Conservation (phyloP, 78 protist species). For the Tieghemostelium lacteum region DNA sequence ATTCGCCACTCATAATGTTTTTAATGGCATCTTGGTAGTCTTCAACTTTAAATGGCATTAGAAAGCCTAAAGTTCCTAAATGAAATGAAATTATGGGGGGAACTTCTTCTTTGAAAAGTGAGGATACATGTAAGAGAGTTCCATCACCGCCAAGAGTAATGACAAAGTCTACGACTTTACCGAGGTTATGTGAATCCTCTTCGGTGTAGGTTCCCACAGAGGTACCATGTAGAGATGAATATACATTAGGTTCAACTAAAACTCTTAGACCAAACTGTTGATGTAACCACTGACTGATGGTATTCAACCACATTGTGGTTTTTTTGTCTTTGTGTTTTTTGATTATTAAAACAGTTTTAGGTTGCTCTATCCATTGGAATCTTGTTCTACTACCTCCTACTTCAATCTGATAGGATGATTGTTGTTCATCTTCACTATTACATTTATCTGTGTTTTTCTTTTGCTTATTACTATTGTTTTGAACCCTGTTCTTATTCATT, state of each 20-base stretch:
- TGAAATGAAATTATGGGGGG: slow-evolving; percentile 92
- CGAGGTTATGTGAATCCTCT: slow-evolving; percentile 44
- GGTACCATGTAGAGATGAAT: not conserved
- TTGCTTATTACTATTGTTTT: not conserved
- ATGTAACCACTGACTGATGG: slow-evolving; percentile 31
- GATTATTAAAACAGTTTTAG: slow-evolving; percentile 47
- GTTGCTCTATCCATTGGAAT: slow-evolving; percentile 39
- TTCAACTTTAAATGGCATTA: slow-evolving; percentile 87
- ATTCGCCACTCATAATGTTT: slow-evolving; percentile 58
- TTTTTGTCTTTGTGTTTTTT: slow-evolving; percentile 66
- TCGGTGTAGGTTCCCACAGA: slow-evolving; percentile 38
- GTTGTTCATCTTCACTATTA: not conserved
- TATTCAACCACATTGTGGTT: slow-evolving; percentile 43
- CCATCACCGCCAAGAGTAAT: slow-evolving; percentile 96
- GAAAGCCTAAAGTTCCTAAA: slow-evolving; percentile 92
- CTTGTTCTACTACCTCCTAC: slow-evolving; percentile 53
- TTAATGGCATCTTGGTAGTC: slow-evolving; percentile 42
- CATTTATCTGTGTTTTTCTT: not conserved
- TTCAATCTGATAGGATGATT: too few relatives aligned
- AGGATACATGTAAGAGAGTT: slow-evolving; percentile 88
- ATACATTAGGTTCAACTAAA: slow-evolving; percentile 59
- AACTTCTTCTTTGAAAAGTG: slow-evolving; percentile 79
- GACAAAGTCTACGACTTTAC: slow-evolving; percentile 88
- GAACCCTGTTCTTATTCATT: not conserved
- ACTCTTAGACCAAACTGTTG: slow-evolving; percentile 19